Evolutionary conservation across 2,329 filamentous ascomycete species (phyloP).

Genomic region (Phoma herbarum): DNA sequence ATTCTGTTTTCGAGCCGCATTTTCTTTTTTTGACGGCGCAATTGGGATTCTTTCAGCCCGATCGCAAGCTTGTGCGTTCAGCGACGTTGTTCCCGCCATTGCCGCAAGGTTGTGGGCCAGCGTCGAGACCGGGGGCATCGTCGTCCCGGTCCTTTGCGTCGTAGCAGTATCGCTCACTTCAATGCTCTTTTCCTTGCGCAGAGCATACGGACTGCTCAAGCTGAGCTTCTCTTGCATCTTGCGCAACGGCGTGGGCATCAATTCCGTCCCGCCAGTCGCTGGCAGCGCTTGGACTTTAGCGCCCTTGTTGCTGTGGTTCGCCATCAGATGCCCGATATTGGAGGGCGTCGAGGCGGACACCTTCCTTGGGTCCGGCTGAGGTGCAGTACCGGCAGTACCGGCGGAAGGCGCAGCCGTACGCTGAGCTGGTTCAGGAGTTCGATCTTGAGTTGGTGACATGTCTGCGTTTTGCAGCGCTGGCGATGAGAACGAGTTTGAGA

Average conservation of each 20-base stretch:
- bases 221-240: slow-evolving; percentile 27
- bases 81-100: not conserved
- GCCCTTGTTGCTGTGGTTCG: slow-evolving; percentile 12
- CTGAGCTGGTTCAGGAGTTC: not conserved
- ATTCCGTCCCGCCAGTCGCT: slow-evolving; percentile 6
- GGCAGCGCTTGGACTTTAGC: slow-evolving; percentile 1
- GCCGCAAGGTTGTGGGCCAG: too few species aligned
- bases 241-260: slow-evolving; percentile 29
- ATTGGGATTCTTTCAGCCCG: not conserved
- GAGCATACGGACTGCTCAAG: slow-evolving; percentile 10
- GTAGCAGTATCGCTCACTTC: too few species aligned
- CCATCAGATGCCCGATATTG: slow-evolving; percentile 31
- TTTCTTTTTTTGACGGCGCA: too few species aligned
- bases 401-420: too few species aligned
- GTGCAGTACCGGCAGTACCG: too few species aligned
- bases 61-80: not conserved
- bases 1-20: not conserved
- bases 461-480: not conserved
- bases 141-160: not conserved
- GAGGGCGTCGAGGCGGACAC: slow-evolving; percentile 6
- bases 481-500: not conserved
- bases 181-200: not conserved
- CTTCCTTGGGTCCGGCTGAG: not conserved
- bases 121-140: not conserved
- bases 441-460: not conserved